Evolutionary conservation across 371 early-diverging fungal species (phyloP).

Genomic region (Rhizopus sp.): DNA sequence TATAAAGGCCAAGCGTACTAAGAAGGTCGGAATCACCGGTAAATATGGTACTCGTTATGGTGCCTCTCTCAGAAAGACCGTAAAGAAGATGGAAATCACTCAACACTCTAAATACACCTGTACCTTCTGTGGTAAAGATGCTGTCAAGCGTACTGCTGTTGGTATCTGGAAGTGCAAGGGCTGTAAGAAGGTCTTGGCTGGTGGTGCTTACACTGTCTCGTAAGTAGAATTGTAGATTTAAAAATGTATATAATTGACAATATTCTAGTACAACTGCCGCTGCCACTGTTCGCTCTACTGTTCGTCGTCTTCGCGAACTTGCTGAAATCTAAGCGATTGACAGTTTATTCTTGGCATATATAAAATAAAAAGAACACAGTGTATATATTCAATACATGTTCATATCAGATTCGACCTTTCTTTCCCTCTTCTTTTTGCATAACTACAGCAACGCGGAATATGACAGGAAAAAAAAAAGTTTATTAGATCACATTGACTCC

Average conservation of each 20-base stretch:
- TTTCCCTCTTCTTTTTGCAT: not conserved
- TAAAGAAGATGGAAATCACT: slow-evolving; percentile 99
- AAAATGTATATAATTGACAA: not conserved
- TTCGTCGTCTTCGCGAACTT: slow-evolving; percentile 98
- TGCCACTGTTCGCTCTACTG: slow-evolving; percentile 90
- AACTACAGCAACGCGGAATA: not conserved
- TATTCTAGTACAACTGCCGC: slow-evolving; percentile 84
- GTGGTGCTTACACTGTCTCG: slow-evolving; percentile 99
- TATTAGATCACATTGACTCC: slow-evolving; percentile 38
- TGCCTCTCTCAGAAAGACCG: slow-evolving; percentile 99
- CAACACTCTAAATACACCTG: slow-evolving; percentile 99
- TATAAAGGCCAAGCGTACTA: slow-evolving; percentile 95
- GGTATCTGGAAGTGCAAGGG: slow-evolving; percentile 99
- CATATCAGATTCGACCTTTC: too few species aligned
- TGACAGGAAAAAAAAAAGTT: not conserved
- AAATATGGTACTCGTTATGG: slow-evolving; percentile 99
- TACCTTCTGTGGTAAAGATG: slow-evolving; percentile 99
- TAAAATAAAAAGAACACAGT: not conserved
- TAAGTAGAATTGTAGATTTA: slow-evolving; percentile 32
- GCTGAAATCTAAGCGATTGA: slow-evolving; percentile 79
- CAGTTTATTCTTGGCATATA: slow-evolving; percentile 1
- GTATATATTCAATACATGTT: slow-evolving; percentile 1
- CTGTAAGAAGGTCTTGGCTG: slow-evolving; percentile 97
- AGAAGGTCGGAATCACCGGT: slow-evolving; percentile 99
- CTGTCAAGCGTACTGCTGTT: slow-evolving; percentile 96